These are phyloP conservation scores for Nitzschia putrida DNA, from an alignment of 108 stramenopile genomes.

Conservation along the genomic window DNA sequence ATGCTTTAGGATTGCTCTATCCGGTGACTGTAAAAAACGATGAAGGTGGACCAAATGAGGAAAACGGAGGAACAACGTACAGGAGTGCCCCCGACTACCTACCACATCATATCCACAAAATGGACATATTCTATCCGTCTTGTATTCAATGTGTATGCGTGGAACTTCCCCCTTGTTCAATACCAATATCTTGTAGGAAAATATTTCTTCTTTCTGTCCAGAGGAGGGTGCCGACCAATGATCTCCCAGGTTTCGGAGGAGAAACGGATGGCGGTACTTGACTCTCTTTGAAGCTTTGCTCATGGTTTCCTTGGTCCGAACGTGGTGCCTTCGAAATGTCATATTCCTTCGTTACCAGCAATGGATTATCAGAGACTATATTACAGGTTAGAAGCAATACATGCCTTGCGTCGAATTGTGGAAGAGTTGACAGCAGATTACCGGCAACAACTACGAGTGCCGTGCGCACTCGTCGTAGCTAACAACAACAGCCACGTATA, in stretches of 20 bases:
- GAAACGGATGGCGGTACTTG: not conserved
- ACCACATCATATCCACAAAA: conserved; percentile 8
- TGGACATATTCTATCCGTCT: conserved; percentile 7
- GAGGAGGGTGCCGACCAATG: not conserved
- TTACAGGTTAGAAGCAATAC: too few relatives aligned
- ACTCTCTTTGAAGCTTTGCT: too few relatives aligned
- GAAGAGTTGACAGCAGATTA: too few relatives aligned
- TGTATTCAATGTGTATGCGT: not conserved
- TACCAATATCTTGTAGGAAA: not conserved
- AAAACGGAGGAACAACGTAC: too few relatives aligned
- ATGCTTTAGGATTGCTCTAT: conserved; percentile 1
- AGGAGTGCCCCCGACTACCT: not conserved
- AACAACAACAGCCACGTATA: too few relatives aligned
- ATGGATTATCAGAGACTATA: too few relatives aligned
- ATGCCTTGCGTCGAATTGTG: too few relatives aligned
- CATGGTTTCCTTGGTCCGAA: too few relatives aligned
- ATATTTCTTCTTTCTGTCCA: not conserved
- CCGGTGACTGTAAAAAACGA: not conserved
- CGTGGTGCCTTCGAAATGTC: too few relatives aligned
- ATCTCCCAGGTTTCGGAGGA: conserved; percentile 1
- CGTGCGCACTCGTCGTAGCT: too few relatives aligned
- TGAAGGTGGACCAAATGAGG: not conserved
- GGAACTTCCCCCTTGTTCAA: not conserved
- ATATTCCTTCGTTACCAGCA: too few relatives aligned
- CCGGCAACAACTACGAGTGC: too few relatives aligned